Conservation (phyloP, 225 moss, liverwort and hornwort species). For the Climacium dendroides region DNA sequence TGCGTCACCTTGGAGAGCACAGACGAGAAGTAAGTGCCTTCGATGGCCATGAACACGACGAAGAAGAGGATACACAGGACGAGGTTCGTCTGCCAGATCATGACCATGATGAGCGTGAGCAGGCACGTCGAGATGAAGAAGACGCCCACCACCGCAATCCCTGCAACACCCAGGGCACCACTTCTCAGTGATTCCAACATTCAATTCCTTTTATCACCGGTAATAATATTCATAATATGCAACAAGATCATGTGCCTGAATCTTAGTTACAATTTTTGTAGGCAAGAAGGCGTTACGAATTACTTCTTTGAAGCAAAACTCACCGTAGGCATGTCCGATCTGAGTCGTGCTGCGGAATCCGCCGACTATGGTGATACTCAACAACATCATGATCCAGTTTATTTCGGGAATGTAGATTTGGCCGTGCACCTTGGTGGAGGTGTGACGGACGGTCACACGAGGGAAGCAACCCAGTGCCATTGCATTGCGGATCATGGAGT, state of each 20-base stretch:
- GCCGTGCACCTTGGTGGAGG: slow-evolving; percentile 31
- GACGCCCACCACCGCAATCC: slow-evolving; percentile 79
- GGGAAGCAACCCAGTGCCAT: slow-evolving; percentile 64
- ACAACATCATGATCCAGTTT: slow-evolving; percentile 51
- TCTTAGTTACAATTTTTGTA: background rate
- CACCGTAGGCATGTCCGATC: slow-evolving; percentile 58
- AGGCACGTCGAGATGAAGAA: slow-evolving; percentile 71
- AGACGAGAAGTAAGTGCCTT: slow-evolving; percentile 56
- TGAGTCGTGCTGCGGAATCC: slow-evolving; percentile 37
- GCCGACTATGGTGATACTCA: slow-evolving; percentile 30
- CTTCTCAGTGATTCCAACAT: background rate
- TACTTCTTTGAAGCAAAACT: background rate
- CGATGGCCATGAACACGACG: slow-evolving; percentile 39
- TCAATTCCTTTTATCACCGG: background rate
- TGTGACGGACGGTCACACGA: slow-evolving; percentile 35
- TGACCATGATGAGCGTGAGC: slow-evolving; percentile 57
- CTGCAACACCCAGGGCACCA: background rate
- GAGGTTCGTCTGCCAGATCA: slow-evolving; percentile 60
- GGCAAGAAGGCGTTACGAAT: background rate
- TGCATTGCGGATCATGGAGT: slow-evolving; percentile 42
- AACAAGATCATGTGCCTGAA: background rate
- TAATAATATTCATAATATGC: background rate
- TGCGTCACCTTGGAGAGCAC: slow-evolving; percentile 57
- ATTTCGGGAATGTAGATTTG: slow-evolving; percentile 65
- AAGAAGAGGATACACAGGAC: slow-evolving; percentile 31